A percentile compares a stretch with the other conserved stretches of the same genome.
Evolutionary conservation across 331 rosid species (phyloP).

Genomic region (Quercus phellos): DNA sequence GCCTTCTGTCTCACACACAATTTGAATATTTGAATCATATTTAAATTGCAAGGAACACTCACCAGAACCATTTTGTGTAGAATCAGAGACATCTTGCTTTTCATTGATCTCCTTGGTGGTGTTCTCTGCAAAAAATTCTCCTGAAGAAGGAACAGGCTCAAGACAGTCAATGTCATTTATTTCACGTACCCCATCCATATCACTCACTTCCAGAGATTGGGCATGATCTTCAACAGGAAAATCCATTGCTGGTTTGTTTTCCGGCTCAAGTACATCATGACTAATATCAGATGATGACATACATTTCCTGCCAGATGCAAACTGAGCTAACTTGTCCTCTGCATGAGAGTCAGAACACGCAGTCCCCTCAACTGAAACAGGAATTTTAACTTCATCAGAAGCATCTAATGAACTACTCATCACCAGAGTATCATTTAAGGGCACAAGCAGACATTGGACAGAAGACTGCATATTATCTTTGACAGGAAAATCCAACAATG

Average conservation of each 20-base stretch:
- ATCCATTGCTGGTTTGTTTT: slow-evolving; percentile 19
- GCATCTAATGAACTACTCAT: slow-evolving; percentile 32
- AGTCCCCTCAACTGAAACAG: slow-evolving; percentile 23
- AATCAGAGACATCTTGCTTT: slow-evolving; percentile 23
- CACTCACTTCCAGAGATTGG: slow-evolving; percentile 28
- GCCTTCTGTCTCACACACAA: slow-evolving; percentile 17
- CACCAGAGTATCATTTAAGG: slow-evolving; percentile 19
- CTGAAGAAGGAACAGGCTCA: slow-evolving; percentile 33
- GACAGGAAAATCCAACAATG: slow-evolving; percentile 19
- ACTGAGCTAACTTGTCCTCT: slow-evolving; percentile 27
- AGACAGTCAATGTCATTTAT: slow-evolving; percentile 8
- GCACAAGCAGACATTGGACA: slow-evolving; percentile 20
- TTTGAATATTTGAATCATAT: slow-evolving; percentile 36
- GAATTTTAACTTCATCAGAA: slow-evolving; percentile 27
- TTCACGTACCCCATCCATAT: slow-evolving; percentile 28
- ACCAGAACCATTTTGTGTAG: slow-evolving; percentile 30
- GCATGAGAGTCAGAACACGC: slow-evolving; percentile 26
- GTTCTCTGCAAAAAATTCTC: slow-evolving; percentile 29
- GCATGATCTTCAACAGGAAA: slow-evolving; percentile 28
- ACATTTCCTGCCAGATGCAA: slow-evolving; percentile 25
- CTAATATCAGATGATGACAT: slow-evolving; percentile 7
- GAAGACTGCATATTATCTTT: slow-evolving; percentile 31
- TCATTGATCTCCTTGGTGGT: slow-evolving; percentile 22
- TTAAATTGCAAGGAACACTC: slow-evolving; percentile 33
- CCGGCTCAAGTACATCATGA: slow-evolving; percentile 22